Base-by-base conservation (phyloP, 2,329 filamentous ascomycete species). In the Pyrenophora tritici-repentis region DNA sequence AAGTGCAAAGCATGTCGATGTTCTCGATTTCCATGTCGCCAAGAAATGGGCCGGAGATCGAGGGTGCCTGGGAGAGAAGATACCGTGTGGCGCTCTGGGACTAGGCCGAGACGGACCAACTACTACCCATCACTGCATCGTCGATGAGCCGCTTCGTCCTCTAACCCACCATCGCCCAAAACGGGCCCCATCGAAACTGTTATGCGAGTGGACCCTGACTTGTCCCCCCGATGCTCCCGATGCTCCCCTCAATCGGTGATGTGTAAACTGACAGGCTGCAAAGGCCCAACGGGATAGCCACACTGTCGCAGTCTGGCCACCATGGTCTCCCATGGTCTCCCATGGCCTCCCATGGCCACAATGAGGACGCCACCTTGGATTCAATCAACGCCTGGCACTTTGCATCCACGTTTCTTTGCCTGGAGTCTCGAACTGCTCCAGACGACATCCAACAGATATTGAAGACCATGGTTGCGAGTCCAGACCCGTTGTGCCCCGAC, bases 11-110 rank as follows among this genome's bases (percentile, higher is more conserved):
- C 48, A 20, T 38, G 47, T 48, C 58, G 56, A 63, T 55, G 50
- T 47, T 22, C 42, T 54, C 50, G 57, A 58, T 61, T 58, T 41
- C 48, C 22, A 48, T 39, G 34, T 39, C 51, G 58, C 61, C 62
- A 56, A 65, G 57, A 44, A 24, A 18, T 9, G 43, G 17, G 44
- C 16, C 41, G 41, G 48, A 22, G 56, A 63, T 63, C 61, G 62
- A 55, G 35, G 35, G 41, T 36, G 31, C 48, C 42, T 41, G 40
- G 33, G 33, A 40, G 45, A 20, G 35, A 45, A 51, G 35, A 39
- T 29, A 29, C 32, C 17, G 13, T 44, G 18, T 56, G 50, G 47
- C 40, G 37, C 43, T 31, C 40, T 32, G 18, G 40, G 52, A 39
- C 53, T 50, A 53, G 58, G 47, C 51, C 39, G 33, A 39, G 51